Percentiles rank a stretch among this genome's conserved stretches.
Conservation (phyloP, 768 basidiomycete species). For the Chalciporus sphaerocephalus region DNA sequence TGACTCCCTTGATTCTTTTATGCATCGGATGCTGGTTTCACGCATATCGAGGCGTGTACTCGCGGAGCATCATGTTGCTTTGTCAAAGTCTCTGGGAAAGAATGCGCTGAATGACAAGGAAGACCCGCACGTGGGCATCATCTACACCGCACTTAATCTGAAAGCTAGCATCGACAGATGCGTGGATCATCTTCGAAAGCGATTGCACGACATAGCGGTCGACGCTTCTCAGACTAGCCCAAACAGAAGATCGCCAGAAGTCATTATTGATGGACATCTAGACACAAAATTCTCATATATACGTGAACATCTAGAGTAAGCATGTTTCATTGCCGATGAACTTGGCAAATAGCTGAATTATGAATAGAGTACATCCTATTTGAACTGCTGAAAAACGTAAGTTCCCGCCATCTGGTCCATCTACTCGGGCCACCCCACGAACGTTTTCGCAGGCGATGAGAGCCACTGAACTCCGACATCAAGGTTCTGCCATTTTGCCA, state of each 20-base stretch:
- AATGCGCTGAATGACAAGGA: slow-evolving; percentile 32
- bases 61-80: slow-evolving; percentile 82
- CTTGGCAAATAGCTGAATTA: not conserved
- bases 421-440: not conserved
- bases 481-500: slow-evolving; percentile 42
- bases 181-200: slow-evolving; percentile 47
- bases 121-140: slow-evolving; percentile 77
- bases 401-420: slow-evolving; percentile 19
- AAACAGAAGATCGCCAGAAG: slow-evolving; percentile 51
- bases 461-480: slow-evolving; percentile 56
- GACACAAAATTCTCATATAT: slow-evolving; percentile 78
- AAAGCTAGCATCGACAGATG: slow-evolving; percentile 71
- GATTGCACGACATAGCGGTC: slow-evolving; percentile 44
- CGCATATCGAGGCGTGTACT: slow-evolving; percentile 87
- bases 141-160: slow-evolving; percentile 71
- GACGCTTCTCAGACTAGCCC: slow-evolving; percentile 25
- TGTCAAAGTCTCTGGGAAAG: slow-evolving; percentile 53
- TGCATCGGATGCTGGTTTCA: slow-evolving; percentile 88
- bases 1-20: slow-evolving; percentile 78
- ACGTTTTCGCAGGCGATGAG: slow-evolving; percentile 55
- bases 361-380: slow-evolving; percentile 74
- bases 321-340: slow-evolving; percentile 2
- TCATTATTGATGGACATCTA: slow-evolving; percentile 68
- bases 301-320: slow-evolving; percentile 80
- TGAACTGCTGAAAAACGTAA: slow-evolving; percentile 84